Base-by-base conservation (phyloP, 148 eudicot species). In the Fagopyrum tataricum region DNA sequence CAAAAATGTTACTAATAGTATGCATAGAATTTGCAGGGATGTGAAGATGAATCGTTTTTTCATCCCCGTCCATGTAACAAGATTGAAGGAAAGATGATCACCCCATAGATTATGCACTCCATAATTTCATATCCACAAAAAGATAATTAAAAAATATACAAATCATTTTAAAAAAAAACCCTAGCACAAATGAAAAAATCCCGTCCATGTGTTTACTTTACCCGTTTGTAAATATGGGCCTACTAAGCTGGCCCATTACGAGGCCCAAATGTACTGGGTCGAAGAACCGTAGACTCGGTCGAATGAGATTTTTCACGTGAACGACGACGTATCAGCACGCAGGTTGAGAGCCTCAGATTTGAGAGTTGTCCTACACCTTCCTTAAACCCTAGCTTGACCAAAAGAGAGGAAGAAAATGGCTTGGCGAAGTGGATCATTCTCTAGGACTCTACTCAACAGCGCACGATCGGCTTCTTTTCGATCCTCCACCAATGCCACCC, bases 371-470 rank as follows among this genome's bases (percentile, higher is more conserved):
- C 23, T 4, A 20, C 26, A 55, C 31, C 24, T 0, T 20, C 66
- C 66, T 64, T 31, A 64, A 64, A 64, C 69, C 69, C 69, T 64
- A 64, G 69, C 43, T 15, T 64, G 69, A 64, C 18, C 69, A 8
- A 31, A 37, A 64, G 20, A 39, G 69, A 64, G 5, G 9, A 37
- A 5, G 4, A 64, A 64, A 53, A 41, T 58, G 55, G 62, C 90
- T 21, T 87, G 84, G 86, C 72, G 72, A 42, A 18, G 72, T 39
- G 86, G 81, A 51, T 87, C 85, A 0, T 40, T 84, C 23, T 76
- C 87, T 9, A 77, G 86, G 64, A 67, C 86, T 7, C 67, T 84
- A 48, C 68, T 84, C 37, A 78, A 78, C 81, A 70, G 81, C 70
- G 77, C 79, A 12, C 70, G 85, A 61, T 73, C 84, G 31, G 72